Base-by-base conservation (phyloP, 2,329 filamentous ascomycete genomes). In the Penicillium sp. region DNA sequence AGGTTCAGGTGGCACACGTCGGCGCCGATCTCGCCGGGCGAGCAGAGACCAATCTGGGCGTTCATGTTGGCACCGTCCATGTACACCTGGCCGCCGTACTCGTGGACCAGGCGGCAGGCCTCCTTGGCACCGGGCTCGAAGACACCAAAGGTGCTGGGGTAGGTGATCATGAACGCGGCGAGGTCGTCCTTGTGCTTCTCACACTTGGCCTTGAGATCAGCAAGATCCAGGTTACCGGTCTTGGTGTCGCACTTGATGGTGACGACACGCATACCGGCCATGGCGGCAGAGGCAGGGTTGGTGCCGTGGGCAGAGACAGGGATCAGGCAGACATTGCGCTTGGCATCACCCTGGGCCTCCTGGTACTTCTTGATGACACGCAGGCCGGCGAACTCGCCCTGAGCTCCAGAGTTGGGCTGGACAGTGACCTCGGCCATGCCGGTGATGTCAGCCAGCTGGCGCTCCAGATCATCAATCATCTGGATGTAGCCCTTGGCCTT, bases 1-100 rank as follows among this genome's bases (percentile, higher is more conserved):
- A 98, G 84, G 78, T 98, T 98, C 61, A 98, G 83, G 81, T 97
- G 94, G 84, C 94, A 98, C 41, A 97, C 93, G 74, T 98, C 94
- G 34, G 94, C 94, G 20, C 94, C 94, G 67, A 98, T 96, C 75
- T 96, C 92, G 41, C 94, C 94, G 1, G 94, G 94, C 0, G 92
- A 96, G 81, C 92, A 96, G 11, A 98, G 85, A 12, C 94, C 94
- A 64, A 98, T 97, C 78, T 98, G 94, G 17, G 94, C 94, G 73
- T 97, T 98, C 92, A 97, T 95, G 81, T 98, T 98, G 66, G 94
- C 94, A 50, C 94, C 94, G 74, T 98, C 94, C 94, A 98, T 97
- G 82, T 97, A 98, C 15, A 98, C 94, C 73, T 96, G 91, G 10
- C 94, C 94, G 54, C 94, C 94, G 72, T 96, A 82, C 64, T 90